Evolutionary conservation across 164 flowering plant species (phyloP), one percentile per base, ranked within the genome.

Genomic region (Liriodendron chinense): DNA sequence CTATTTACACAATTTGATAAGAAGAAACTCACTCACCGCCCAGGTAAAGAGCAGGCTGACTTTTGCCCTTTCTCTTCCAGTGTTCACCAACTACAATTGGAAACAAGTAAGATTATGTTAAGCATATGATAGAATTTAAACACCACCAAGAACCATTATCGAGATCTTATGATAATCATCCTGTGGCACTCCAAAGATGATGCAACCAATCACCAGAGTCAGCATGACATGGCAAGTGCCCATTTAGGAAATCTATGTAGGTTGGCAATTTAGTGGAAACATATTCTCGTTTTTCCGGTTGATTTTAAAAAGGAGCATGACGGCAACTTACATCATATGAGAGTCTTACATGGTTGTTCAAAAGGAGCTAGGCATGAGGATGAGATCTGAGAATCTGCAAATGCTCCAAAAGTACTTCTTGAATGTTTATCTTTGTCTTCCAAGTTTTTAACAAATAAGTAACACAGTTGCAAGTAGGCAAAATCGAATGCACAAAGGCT

Each of bases 21-120:
- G 68, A 57, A 56, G 56, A 18, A 59, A 83, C 34, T 71, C 67
- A 69, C 92, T 85, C 83, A 95, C 98, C 79, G 97, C 96, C 98
- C 98, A 95, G 16, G 98, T 93, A 69, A 93, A 90, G 9, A 89
- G 90, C 83, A 95, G 92, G 81, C 97, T 93, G 75, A 90, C 98
- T 88, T 91, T 92, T 72, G 96, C 97, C 78, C 92, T 87, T 82
- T 91, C 97, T 84, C 76, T 92, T 73, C 98, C 98, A 26, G 94
- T 91, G 83, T 95, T 95, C 50, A 92, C 97, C 82, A 94, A 84
- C 98, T 94, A 78, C 85, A 86, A 72, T 18, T 3, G 22, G 74
- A 74, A 74, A 26, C 7, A 25, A 77, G 24, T 8, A 43, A 28
- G 47, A 22, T 47, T 28, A 12, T 16, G 1, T 53, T 22, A 76